These are phyloP conservation scores for Nigrospora osmanthi DNA, from an alignment of 2,329 filamentous ascomycete genomes.

Conservation along the genomic window DNA sequence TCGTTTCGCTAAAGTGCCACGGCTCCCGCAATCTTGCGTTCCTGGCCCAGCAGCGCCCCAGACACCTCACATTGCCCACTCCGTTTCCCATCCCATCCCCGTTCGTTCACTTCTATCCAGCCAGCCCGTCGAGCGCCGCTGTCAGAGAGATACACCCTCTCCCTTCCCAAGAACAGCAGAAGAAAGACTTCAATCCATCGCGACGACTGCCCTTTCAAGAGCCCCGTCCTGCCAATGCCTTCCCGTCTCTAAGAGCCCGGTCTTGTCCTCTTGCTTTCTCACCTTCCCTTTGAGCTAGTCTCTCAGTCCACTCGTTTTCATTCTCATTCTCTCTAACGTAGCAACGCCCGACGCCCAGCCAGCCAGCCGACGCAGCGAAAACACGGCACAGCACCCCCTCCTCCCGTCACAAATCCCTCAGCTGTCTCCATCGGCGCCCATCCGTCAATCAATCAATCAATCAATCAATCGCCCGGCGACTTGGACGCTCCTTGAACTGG, in stretches of 20 bases:
- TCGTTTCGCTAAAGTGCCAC: constrained; percentile 9
- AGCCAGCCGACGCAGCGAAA: too few species aligned
- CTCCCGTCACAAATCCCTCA: too few species aligned
- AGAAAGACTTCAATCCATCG: too few species aligned
- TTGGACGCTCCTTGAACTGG: too few species aligned
- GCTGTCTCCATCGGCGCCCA: not conserved
- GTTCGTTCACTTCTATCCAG: too few species aligned
- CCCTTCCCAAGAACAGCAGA: constrained; percentile 14
- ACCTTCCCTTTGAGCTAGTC: constrained; percentile 35
- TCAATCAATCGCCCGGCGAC: not conserved
- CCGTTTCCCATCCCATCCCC: too few species aligned
- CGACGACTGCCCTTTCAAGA: too few species aligned
- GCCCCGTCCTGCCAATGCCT: constrained; percentile 13
- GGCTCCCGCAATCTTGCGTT: constrained; percentile 9
- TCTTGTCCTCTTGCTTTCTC: constrained; percentile 17
- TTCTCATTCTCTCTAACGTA: constrained; percentile 3
- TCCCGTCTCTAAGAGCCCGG: constrained; percentile 17
- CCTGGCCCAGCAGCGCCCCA: not conserved
- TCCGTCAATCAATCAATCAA: not conserved
- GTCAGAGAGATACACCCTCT: not conserved
- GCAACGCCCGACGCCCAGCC: too few species aligned
- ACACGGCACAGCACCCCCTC: too few species aligned
- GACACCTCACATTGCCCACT: too few species aligned
- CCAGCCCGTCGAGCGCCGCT: too few species aligned
- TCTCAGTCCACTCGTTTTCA: constrained; percentile 38